Evolutionary conservation across 148 eudicot genomes (phyloP), one percentile per base, ranked within the genome.

Genomic region (Rhododendron simsii): DNA sequence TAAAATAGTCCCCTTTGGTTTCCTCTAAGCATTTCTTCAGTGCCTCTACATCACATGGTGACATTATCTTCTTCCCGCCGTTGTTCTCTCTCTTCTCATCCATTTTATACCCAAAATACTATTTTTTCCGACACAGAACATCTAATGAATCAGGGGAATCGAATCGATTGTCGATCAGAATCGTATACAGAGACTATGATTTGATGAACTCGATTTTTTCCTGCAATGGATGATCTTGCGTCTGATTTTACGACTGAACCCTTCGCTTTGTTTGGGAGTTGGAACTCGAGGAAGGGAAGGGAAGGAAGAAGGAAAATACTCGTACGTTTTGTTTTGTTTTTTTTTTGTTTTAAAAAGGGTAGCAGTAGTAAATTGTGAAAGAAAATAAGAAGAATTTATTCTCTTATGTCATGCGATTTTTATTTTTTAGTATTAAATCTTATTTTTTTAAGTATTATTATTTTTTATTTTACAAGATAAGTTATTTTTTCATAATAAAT

Each of bases 21-120:
- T 95, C 96, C 75, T 95, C 93, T 89, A 94, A 90, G 86, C 99
- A 96, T 87, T 95, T 96, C 91, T 93, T 95, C 57, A 96, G 89
- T 53, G 98, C 98, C 73, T 95, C 93, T 23, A 93, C 96, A 85
- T 95, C 99, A 86, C 98, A 96, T 0, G 93, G 89, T 61, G 98
- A 94, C 87, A 80, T 51, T 4, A 87, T 86, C 89, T 94, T 96
- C 92, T 88, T 94, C 89, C 59, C 87, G 18, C 69, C 86, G 30
- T 57, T 83, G 59, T 81, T 84, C 51, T 80, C 89, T 59, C 63
- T 86, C 81, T 85, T 89, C 84, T 82, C 86, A 37, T 93, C 93
- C 93, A 91, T 91, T 85, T 6, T 84, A 26, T 20, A 11, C 69
- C 83, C 45, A 76, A 41, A 39, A 20, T 12, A 8, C 50, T 0